A percentile compares a stretch with the other conserved stretches of the same genome.
Evolutionary conservation across 2,329 filamentous ascomycete species (phyloP).

Genomic region (Colletotrichum lindemuthianum): DNA sequence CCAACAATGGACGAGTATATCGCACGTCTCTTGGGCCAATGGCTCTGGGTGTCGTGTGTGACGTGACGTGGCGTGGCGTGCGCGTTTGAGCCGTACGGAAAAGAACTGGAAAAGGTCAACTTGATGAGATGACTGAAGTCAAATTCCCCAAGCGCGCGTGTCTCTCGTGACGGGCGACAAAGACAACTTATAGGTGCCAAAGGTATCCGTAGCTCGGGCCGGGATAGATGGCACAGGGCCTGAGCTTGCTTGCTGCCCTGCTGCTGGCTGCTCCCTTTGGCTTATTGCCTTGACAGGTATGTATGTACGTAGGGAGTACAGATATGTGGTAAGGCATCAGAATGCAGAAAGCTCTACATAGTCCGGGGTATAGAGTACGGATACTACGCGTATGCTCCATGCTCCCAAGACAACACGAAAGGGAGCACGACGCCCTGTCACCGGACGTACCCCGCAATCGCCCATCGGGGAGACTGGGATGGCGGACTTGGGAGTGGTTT

Average conservation of each 20-base stretch:
- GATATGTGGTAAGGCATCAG: too few species aligned
- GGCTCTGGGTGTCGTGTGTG: too few species aligned
- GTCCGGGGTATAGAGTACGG: too few species aligned
- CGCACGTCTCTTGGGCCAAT: too few species aligned
- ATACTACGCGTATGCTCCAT: too few species aligned
- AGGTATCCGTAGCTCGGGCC: not conserved
- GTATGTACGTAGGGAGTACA: too few species aligned
- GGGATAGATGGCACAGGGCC: conserved; percentile 26
- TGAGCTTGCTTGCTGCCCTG: conserved; percentile 8
- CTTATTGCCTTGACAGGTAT: not conserved
- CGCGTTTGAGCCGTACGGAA: too few species aligned
- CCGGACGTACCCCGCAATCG: conserved; percentile 29
- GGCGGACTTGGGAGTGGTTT: conserved; percentile 21
- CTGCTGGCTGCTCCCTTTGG: too few species aligned
- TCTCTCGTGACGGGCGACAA: conserved; percentile 22
- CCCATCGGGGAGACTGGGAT: conserved; percentile 6
- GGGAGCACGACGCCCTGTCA: conserved; percentile 32
- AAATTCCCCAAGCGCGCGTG: not conserved
- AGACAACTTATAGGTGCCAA: conserved; percentile 25
- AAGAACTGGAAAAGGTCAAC: not conserved
- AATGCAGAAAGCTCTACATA: too few species aligned
- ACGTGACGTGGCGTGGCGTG: too few species aligned
- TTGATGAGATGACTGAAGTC: conserved; percentile 27
- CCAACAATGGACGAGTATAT: too few species aligned
- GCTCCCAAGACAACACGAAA: not conserved